Evolutionary conservation across 225 moss, liverwort and hornwort genomes (phyloP), one percentile per base, ranked within the genome.

Genomic region (Ulota crispa): DNA sequence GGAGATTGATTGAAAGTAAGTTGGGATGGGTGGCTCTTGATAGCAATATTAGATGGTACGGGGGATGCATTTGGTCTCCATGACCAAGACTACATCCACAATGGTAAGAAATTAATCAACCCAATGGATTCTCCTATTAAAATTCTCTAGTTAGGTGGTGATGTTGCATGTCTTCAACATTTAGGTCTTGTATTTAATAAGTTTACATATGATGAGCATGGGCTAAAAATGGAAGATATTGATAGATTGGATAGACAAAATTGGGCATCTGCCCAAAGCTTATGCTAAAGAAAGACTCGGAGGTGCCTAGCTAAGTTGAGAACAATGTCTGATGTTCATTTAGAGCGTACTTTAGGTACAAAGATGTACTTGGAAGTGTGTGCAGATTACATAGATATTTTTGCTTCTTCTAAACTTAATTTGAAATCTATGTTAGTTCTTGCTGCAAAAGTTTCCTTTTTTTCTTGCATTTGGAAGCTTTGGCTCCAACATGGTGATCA

Each of bases 171-270:
- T 32, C 47, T 78, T 34, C n/a, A 78, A 14, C 21, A 68, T 30
- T 64, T 78, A 36, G 66, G 67, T 34, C 34, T 50, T 21, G 54
- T 67, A 2, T 78, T 68, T 36, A 78, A 78, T 5, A 78, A 78
- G 16, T 78, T 68, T 13, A 64, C 6, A 21, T 66, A 10, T 34
- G 69, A 79, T 42, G 70, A 70, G 3, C 20, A 70, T 23, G 70
- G 59, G 3, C 7, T 79, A 7, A 12, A 23, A 10, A 20, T 0
- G 0, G 30, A 79, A 57, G 66, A 78, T 36, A 54, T 78, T 16
- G 21, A 67, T 1, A 23, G 41, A 19, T 69, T 4, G 1, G 57
- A 79, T 1, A 55, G 16, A 37, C 41, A 41, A 41, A 41, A 41
- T 9, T 41, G 41, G 41, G 41, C 41, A 39, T 39, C 39, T 41